Evolutionary conservation across 192 early-diverging fungal genomes (phyloP).

Genomic region (Martensiomyces pterosporus): DNA sequence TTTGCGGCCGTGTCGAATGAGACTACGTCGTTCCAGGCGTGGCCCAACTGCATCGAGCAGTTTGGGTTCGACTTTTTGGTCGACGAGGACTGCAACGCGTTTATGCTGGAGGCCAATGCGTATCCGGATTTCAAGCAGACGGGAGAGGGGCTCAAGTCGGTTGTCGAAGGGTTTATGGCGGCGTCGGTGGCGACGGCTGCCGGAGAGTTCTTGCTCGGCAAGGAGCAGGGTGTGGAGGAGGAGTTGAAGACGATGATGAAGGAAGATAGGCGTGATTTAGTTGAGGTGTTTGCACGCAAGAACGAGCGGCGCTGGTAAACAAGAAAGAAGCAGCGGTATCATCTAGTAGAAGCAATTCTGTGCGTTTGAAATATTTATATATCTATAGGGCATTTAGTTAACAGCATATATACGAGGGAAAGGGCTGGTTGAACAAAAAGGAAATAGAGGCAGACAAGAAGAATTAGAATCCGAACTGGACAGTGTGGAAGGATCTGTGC

Average conservation of each 20-base stretch:
- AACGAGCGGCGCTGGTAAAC: conserved; percentile 31
- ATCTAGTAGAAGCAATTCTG: too few relatives aligned
- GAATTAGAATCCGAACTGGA: too few relatives aligned
- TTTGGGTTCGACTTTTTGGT: conserved; percentile 68
- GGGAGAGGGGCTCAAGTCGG: conserved; percentile 46
- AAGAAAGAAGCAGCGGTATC: background rate
- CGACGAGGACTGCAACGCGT: conserved; percentile 50
- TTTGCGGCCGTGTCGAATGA: conserved; percentile 60
- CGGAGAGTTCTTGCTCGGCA: conserved; percentile 18
- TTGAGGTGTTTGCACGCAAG: conserved; percentile 36
- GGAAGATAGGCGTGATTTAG: conserved; percentile 17
- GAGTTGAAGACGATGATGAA: conserved; percentile 13
- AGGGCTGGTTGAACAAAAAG: too few relatives aligned
- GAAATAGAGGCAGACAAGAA: conserved; percentile 7
- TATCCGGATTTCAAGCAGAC: conserved; percentile 72
- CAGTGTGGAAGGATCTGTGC: too few relatives aligned
- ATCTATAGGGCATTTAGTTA: too few relatives aligned
- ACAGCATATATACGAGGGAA: too few relatives aligned
- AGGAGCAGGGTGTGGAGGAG: background rate
- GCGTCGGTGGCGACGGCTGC: conserved; percentile 50
- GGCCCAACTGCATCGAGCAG: conserved; percentile 60
- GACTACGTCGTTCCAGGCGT: conserved; percentile 60
- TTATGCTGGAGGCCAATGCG: conserved; percentile 62
- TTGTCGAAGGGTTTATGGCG: conserved; percentile 59
- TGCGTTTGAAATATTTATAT: too few relatives aligned